These are phyloP conservation scores for Senna siamea DNA, from an alignment of 306 rosid species.

Conservation along the genomic window DNA sequence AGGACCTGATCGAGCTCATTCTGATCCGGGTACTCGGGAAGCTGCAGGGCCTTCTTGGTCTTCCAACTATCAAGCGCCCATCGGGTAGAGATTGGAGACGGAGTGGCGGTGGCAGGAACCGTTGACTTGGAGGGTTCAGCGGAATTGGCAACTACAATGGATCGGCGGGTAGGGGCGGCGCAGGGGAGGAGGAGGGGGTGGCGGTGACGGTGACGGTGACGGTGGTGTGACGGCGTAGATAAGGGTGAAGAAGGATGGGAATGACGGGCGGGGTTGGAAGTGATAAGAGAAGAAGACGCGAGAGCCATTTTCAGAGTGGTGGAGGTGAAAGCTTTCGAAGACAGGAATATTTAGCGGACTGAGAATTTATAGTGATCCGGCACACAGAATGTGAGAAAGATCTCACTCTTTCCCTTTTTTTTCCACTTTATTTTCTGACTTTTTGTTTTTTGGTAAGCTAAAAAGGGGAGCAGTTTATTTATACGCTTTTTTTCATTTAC, in stretches of 20 bases:
- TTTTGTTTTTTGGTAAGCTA: too few relatives aligned
- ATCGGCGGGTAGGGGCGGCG: background rate
- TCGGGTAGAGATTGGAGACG: background rate
- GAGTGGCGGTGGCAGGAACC: background rate
- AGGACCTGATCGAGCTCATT: slow-evolving; percentile 29
- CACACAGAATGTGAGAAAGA: background rate
- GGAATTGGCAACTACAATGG: slow-evolving; percentile 11
- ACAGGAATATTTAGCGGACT: background rate
- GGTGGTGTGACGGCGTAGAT: background rate
- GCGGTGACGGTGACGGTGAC: background rate
- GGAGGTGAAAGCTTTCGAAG: background rate
- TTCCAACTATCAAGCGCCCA: slow-evolving; percentile 30
- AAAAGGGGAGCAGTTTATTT: too few relatives aligned
- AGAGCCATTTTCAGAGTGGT: slow-evolving; percentile 19
- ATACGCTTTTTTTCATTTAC: too few relatives aligned
- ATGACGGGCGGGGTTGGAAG: background rate
- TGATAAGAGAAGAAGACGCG: background rate
- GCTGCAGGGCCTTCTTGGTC: slow-evolving; percentile 16
- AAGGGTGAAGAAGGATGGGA: background rate
- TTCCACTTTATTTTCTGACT: background rate
- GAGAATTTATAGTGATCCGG: background rate
- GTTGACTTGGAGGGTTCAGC: background rate
- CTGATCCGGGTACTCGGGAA: slow-evolving; percentile 31
- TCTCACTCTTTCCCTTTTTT: background rate
- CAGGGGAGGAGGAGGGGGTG: background rate